Base-by-base conservation (phyloP, 2,329 filamentous ascomycete genomes). In the Eutypella sp. region DNA sequence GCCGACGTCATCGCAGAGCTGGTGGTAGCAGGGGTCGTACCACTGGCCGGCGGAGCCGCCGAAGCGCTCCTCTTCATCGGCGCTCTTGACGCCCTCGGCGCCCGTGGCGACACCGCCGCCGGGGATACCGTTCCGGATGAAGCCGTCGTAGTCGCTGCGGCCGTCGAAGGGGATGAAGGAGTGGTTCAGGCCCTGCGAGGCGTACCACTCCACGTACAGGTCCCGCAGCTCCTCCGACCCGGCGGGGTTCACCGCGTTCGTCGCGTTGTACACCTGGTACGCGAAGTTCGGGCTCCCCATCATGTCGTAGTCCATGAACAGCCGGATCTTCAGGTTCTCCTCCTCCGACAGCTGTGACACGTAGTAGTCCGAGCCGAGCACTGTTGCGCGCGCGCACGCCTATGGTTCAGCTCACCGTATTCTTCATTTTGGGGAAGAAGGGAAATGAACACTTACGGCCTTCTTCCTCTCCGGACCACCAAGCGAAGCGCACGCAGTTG, bases 71-170 rank as follows among this genome's bases (percentile, higher is more conserved):
- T 67, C 77, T 60, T 91, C 84, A 27, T 81, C 74, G 41, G 74
- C 67, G 0, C 85, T 89, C 78, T 90, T 91, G 67, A 87, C 64
- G 11, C 78, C 84, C 65, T 91, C 87, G 1, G 87, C 87, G 33
- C 87, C 87, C 2, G 87, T 89, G 45, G 86, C 85, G 49, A 91
- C 80, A 24, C 87, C 87, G 20, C 87, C 86, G 1, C 80, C 80
- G 0, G 87, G 84, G 36, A 91, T 89, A 3, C 84, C 84, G 46
- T 79, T 75, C 29, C 79, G 74, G 57, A 90, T 84, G 69, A 92
- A 91, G 1, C 81, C 84, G 42, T 83, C 85, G 57, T 92, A 92
- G 65, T 93, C 88, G 51, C 83, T 88, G 47, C 87, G 82, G 6
- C 87, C 87, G 56, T 89, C 84, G 54, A 93, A 92, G 2, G 81